Base-by-base conservation (phyloP, 345 rosid genomes). In the Gossypium thurberi region DNA sequence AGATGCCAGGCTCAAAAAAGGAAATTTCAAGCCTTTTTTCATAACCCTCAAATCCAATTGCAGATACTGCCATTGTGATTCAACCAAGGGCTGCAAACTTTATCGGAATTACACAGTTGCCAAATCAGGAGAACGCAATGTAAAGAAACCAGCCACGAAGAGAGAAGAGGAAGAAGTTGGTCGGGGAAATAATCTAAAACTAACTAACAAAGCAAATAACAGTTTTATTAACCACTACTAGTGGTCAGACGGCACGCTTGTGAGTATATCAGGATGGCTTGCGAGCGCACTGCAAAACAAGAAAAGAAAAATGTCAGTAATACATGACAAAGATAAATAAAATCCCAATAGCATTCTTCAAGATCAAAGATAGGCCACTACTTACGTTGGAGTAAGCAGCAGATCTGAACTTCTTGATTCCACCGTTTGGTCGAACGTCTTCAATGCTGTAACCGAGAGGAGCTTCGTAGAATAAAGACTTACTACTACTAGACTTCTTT, bases 321-420 rank as follows among this genome's bases (percentile, higher is more conserved):
- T 52, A 52, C 21, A 52, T 10, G 40, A 70, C 28, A 73, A 20
- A 14, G 14, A 26, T 70, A 37, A 63, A 56, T 7, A 33, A 74
- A 46, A 63, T 2, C 2, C 0, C 21, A 51, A 51, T 3, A 64
- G 42, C 14, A 33, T 33, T 33, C 6, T 12, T 60, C 73, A 57
- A 4, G 11, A 14, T 20, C 8, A 64, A 18, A 28, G 40, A 33
- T 18, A 10, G 8, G 2, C 1, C 14, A 63, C 37, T 25, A 79
- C 91, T 64, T 62, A 92, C 98, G 87, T 92, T 92, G 77, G 94
- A 92, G 93, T 90, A 92, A 12, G 93, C 98, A 89, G 91, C 92
- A 79, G 98, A 89, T 86, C 90, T 78, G 88, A 90, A 92, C 77
- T 92, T 92, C 94, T 83, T 86, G 88, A 92, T 89, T 80, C 92